phyloP scores from a whole-genome alignment of 2,329 filamentous ascomycete species.

The Clonostachys sp. region DNA sequence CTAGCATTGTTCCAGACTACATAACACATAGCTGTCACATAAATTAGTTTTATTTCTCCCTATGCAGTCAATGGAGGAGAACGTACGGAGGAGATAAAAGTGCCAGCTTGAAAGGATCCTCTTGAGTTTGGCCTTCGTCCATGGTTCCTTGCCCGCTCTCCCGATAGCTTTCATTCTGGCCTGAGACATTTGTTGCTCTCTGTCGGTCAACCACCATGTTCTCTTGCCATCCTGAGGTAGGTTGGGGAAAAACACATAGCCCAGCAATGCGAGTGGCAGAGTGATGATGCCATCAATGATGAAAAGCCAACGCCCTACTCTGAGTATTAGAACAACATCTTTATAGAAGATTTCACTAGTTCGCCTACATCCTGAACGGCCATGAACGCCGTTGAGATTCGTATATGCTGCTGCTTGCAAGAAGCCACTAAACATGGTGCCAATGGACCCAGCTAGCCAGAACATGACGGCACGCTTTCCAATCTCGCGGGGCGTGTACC shows the following conservation, averaged over 20 bases:
- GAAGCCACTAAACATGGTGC: constrained; percentile 45
- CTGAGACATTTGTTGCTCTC: constrained; percentile 60
- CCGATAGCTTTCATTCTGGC: constrained; percentile 52
- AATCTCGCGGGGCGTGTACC: constrained; percentile 44
- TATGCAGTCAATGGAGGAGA: too few species aligned
- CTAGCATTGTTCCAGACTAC: too few species aligned
- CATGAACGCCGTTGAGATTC: constrained; percentile 34
- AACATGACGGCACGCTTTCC: constrained; percentile 42
- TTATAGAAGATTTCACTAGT: too few species aligned
- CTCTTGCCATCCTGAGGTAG: constrained; percentile 30
- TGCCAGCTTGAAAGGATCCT: constrained; percentile 35
- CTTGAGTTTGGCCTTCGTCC: constrained; percentile 15
- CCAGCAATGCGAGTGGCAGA: constrained; percentile 23
- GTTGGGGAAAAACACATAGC: constrained; percentile 31
- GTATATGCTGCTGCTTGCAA: constrained; percentile 37
- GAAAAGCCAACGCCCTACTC: constrained; percentile 44
- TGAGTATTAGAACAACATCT: constrained; percentile 17
- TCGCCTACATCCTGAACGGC: constrained; percentile 32
- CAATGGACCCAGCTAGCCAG: constrained; percentile 44
- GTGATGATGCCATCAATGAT: constrained; percentile 28
- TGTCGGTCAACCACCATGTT: constrained; percentile 34
- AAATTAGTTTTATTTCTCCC: too few species aligned
- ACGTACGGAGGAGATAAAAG: constrained; percentile 21
- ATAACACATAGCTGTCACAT: too few species aligned
- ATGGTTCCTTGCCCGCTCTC: constrained; percentile 21